Evolutionary conservation across 345 rosid species (phyloP), one percentile per base, ranked within the genome.

Genomic region (Acer yangbiense): DNA sequence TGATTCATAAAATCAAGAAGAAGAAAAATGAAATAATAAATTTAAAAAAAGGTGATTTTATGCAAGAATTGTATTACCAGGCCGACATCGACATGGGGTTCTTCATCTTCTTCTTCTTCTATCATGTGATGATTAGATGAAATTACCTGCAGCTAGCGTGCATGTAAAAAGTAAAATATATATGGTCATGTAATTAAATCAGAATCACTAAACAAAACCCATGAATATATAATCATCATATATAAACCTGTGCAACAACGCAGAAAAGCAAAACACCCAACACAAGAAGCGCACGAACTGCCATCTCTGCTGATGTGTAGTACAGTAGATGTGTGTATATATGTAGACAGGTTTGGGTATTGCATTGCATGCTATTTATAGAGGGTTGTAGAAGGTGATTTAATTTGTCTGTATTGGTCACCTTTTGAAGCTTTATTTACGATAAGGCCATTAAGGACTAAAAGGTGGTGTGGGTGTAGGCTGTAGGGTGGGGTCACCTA

Each of bases 41-140:
- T 0, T 4, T 4, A 35, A 4, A 35, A 4, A 8, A 4, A 54
- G 16, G 16, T 50, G 55, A 50, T 63, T 44, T 17, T 3, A 14
- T 23, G 25, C 35, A 60, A 58, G 7, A 20, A 73, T 21, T 43
- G 46, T 43, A 43, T 43, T 43, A 44, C 78, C 71, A 50, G 78
- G 20, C 50, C 67, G 46, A 46, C 27, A 16, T 50, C 71, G 35
- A 48, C 27, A n/a, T 12, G 23, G 10, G 67, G 9, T 39, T 21
- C 52, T 2, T 58, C 54, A 17, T 52, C 54, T 20, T 52, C 83
- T 44, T 52, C 83, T 44, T 55, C 68, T 43, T 82, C 77, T 21
- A 44, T 13, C 68, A 73, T 76, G 50, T 69, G 61, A 62, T 69
- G 54, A 62, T 77, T 75, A 44, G 85, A 84, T 21, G 85, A 79